These are phyloP conservation scores for Daldinia childiae DNA, from an alignment of 495 filamentous ascomycete species.

Conservation along the genomic window DNA sequence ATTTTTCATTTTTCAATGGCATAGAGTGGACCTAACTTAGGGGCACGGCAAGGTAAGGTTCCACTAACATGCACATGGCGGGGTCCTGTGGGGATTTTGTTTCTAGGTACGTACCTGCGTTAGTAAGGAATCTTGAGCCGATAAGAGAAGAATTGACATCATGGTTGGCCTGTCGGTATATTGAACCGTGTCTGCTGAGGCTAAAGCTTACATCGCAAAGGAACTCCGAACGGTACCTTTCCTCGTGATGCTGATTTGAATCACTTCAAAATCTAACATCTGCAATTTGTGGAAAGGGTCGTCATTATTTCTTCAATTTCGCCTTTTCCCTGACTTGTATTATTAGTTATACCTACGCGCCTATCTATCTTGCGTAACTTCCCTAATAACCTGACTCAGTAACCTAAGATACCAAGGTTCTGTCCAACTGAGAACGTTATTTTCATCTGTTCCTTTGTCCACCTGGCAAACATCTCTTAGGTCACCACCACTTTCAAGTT, in stretches of 20 bases:
- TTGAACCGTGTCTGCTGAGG: constrained; percentile 31
- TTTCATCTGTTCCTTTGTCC: background rate
- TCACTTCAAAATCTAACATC: constrained; percentile 8
- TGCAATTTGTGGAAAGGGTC: background rate
- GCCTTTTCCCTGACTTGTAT: background rate
- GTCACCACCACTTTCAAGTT: background rate
- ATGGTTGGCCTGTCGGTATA: constrained; percentile 20
- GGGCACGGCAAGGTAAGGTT: background rate
- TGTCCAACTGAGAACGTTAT: background rate
- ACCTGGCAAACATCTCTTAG: background rate
- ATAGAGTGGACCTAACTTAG: background rate
- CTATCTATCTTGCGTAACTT: background rate
- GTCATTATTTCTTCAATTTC: background rate
- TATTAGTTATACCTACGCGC: background rate
- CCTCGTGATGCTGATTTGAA: constrained; percentile 34
- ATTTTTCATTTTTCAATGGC: constrained; percentile 9
- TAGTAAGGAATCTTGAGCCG: background rate
- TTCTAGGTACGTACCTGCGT: constrained; percentile 26
- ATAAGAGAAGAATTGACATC: constrained; percentile 33
- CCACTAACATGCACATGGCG: background rate
- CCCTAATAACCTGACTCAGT: background rate
- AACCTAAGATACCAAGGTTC: background rate
- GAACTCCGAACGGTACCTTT: background rate
- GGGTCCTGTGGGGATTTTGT: constrained; percentile 11
- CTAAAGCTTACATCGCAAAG: constrained; percentile 32